A percentile compares a stretch with the other conserved stretches of the same genome.
Conservation (phyloP, 2,329 filamentous ascomycete genomes). For the Beauveria rudraprayagi region DNA sequence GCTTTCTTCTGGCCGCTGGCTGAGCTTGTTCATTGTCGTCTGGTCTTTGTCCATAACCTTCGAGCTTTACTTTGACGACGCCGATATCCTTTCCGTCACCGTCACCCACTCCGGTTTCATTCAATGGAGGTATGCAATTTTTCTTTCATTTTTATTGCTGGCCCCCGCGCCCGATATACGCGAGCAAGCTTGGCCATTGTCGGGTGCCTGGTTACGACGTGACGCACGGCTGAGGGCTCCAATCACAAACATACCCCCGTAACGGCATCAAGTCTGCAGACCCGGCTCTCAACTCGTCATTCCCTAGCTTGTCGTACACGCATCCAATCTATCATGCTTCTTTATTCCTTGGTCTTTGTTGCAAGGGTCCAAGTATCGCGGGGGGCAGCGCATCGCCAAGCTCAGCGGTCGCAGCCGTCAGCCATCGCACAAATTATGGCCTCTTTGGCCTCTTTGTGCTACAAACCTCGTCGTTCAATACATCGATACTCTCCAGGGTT, state of each 20-base stretch:
- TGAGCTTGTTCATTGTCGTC: conserved; percentile 12
- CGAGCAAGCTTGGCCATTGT: neutral
- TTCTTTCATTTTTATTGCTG: neutral
- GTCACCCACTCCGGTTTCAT: neutral
- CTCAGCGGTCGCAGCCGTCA: neutral
- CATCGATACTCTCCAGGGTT: conserved; percentile 5
- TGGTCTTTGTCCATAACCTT: neutral
- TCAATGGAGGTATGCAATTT: conserved; percentile 12
- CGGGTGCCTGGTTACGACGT: neutral
- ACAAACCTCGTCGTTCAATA: neutral
- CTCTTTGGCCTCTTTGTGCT: conserved; percentile 11
- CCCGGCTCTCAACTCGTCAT: neutral
- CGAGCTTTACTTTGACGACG: neutral
- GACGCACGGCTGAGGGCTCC: conserved; percentile 5
- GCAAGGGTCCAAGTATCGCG: neutral
- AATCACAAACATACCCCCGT: conserved; percentile 10
- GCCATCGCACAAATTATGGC: conserved; percentile 2
- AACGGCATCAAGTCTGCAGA: neutral
- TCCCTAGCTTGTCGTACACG: neutral
- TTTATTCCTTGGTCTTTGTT: neutral
- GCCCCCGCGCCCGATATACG: neutral
- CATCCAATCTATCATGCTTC: neutral
- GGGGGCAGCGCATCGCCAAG: neutral
- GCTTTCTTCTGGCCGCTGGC: conserved; percentile 11
- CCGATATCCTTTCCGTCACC: neutral